Evolutionary conservation across 2,329 filamentous ascomycete genomes (phyloP), one percentile per base, ranked within the genome.

Genomic region (Clonostachys byssicola): DNA sequence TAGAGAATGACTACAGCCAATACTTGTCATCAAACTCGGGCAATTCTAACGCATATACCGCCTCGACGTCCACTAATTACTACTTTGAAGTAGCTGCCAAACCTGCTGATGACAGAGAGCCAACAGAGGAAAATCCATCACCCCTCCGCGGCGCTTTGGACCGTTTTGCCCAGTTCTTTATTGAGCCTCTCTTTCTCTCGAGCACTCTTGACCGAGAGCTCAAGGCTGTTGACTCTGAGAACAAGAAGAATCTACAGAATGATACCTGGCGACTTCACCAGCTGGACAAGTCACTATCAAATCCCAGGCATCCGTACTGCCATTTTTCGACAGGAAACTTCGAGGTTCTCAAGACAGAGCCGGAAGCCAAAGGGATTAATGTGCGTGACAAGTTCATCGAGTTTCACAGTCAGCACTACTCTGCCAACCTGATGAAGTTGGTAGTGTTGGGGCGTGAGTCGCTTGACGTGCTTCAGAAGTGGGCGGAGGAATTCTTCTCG

Each of bases 201-300:
- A 89, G 84, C 54, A 94, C 91, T 0, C 67, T 96, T 43, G 92
- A 96, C 57, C 81, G 92, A 44, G 92, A 96, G 68, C 74, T 96
- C 52, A 84, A 80, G 54, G 92, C 92, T 1, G 92, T 96, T 17
- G 91, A 96, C 61, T 96, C 91, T 6, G 92, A 96, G 66, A 95
- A 96, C 71, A 96, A 96, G 78, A 96, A 96, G 78, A 96, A 96
- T 57, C 72, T 96, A 43, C 92, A 96, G 68, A 92, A 83, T 62
- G 92, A 96, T 60, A 80, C 81, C 47, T 96, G 92, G 90, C 83
- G 92, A 14, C 70, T 95, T 52, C 83, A 92, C 59, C 92, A 96
- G 67, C 76, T 96, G 20, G 88, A 89, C 61, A 95, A 95, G 70
- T 86, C 86, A 4, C 71, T 94, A n/a, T 89, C 90, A 3, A 96